phyloP scores from a whole-genome alignment of 768 basidiomycete genomes.

The Serendipita sp. region DNA sequence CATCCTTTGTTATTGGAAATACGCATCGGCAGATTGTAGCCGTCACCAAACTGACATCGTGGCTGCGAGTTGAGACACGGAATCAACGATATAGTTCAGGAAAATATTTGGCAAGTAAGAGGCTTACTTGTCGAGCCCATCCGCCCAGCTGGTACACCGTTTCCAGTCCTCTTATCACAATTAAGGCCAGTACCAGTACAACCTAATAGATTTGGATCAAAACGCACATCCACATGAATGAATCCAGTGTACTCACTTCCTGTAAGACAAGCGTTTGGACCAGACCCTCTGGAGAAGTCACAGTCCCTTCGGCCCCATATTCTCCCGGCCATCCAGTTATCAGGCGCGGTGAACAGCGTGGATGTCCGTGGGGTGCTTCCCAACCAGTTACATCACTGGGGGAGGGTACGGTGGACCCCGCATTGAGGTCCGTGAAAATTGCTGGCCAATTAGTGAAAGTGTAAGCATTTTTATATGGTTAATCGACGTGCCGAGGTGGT shows the following conservation, averaged over 20 bases:
- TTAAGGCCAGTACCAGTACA: slow-evolving; percentile 32
- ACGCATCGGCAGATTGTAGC: slow-evolving; percentile 37
- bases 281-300: slow-evolving; percentile 38
- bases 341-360: slow-evolving; percentile 14
- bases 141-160: slow-evolving; percentile 42
- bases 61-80: background rate
- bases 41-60: slow-evolving; percentile 45
- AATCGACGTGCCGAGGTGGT: slow-evolving; percentile 32
- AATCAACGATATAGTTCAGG: background rate
- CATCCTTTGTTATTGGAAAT: slow-evolving; percentile 44
- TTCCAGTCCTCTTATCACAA: slow-evolving; percentile 37
- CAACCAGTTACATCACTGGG: slow-evolving; percentile 11
- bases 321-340: slow-evolving; percentile 16
- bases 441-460: slow-evolving; percentile 56
- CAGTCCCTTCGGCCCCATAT: slow-evolving; percentile 40
- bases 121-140: slow-evolving; percentile 41
- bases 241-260: slow-evolving; percentile 22
- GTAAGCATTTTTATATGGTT: slow-evolving; percentile 42
- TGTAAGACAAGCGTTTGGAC: slow-evolving; percentile 39
- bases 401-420: slow-evolving; percentile 23
- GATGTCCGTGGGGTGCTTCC: slow-evolving; percentile 13
- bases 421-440: slow-evolving; percentile 42
- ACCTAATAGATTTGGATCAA: slow-evolving; percentile 1
- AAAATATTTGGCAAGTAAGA: slow-evolving; percentile 21
- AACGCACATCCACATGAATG: background rate